Evolutionary conservation across 2,329 filamentous ascomycete species (phyloP), one percentile per base, ranked within the genome.

Genomic region (Diaporthe sp.): DNA sequence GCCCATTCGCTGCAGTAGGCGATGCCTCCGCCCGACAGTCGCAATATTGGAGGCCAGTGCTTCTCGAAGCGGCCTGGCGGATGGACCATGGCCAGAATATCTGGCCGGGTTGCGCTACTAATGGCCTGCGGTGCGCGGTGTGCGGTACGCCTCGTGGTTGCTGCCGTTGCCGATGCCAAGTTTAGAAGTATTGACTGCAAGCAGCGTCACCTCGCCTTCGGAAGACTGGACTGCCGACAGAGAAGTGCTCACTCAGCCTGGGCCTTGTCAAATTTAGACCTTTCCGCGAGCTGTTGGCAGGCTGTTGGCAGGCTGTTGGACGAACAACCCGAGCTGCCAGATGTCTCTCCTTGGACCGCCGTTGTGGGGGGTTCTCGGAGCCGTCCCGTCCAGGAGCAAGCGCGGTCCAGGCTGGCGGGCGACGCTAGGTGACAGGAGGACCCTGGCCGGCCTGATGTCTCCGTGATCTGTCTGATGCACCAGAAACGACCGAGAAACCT

Each of bases 11-110:
- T 65, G 49, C 51, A 28, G 47, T 37, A 73, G 71, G 58, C 61
- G 58, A 65, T 57, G 47, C 61, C 31, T 73, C 71, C 68, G 47
- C 65, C 34, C 37, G 71, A 73, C 71, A 73, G 71, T 73, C 58
- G 58, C 47, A 73, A 57, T 73, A 65, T 73, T 73, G 71, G 51
- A 44, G 71, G 47, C 58, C 47, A 72, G 39, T 51, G 20, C 58
- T 73, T 44, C 34, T 65, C 58, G 58, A 73, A 34, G 39, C n/a
- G 71, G 44, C 71, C 71, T 63, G 71, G 71, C 57, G 61, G 58
- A n/a, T 63, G 57, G 55, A 25, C 65, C 47, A 51, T 22, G 57
- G 71, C 20, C 34, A 42, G 47, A 37, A 72, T 72, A 72, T 65
- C 31, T 31, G 71, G 55, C 60, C 71, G 44, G 34, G 34, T 70